Conservation (phyloP, 208 protist genomes). For the Acanthamoeba sp. region DNA sequence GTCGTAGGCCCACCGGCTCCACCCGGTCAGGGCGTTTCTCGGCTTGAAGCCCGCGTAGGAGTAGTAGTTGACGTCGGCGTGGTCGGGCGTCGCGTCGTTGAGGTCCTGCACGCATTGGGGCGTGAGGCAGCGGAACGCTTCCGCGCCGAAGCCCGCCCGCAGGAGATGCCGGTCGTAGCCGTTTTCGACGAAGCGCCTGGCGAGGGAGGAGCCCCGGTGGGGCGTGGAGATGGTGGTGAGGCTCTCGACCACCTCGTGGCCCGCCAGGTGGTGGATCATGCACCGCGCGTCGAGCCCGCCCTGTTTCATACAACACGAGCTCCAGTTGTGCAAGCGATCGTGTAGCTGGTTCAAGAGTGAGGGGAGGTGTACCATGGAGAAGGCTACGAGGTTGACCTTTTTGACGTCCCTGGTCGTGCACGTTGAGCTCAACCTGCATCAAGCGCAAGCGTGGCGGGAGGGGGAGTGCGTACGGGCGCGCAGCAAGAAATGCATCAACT, state of each 20-base stretch:
- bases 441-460: not conserved
- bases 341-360: too few species aligned
- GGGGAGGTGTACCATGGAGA: not conserved
- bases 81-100: constrained; percentile 8
- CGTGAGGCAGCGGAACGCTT: constrained; percentile 1
- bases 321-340: too few species aligned
- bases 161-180: not conserved
- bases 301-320: too few species aligned
- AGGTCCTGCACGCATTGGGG: not conserved
- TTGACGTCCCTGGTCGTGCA: not conserved
- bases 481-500: not conserved
- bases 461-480: not conserved
- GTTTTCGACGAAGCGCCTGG: not conserved
- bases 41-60: constrained; percentile 27
- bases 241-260: not conserved
- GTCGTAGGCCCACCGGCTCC: constrained; percentile 28
- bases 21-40: not conserved
- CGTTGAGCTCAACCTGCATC: too few species aligned
- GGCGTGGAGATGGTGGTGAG: constrained; percentile 11
- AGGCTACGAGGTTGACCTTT: constrained; percentile 10
- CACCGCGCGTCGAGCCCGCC: not conserved
- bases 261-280: not conserved
- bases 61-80: not conserved
- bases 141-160: not conserved
- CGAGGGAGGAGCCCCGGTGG: not conserved